A percentile compares a stretch with the other conserved stretches of the same genome.
phyloP scores from a whole-genome alignment of 2,329 filamentous ascomycete species.

The Blastomyces percursus region DNA sequence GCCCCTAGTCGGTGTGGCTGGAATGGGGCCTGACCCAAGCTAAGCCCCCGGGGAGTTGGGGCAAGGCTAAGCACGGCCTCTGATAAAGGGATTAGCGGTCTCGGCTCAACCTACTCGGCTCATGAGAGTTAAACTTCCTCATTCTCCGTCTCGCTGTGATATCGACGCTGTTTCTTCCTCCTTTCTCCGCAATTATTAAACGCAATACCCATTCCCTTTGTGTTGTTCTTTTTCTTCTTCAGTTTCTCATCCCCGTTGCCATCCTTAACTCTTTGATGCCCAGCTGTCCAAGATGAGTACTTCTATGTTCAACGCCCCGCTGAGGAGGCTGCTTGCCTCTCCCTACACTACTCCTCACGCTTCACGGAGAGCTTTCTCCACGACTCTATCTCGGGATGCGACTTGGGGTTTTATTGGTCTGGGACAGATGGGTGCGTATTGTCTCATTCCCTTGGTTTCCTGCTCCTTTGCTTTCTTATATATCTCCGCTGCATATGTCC shows the following conservation, averaged over 20 bases:
- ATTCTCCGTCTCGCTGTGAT: background rate
- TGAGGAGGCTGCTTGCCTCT: conserved; percentile 9
- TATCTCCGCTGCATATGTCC: background rate
- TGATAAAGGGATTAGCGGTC: background rate
- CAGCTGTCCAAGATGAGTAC: conserved; percentile 1
- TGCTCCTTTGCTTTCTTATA: background rate
- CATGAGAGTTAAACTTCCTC: background rate
- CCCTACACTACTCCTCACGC: background rate
- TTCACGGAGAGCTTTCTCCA: conserved; percentile 35
- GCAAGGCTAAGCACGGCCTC: background rate
- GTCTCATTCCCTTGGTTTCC: background rate
- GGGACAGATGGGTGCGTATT: conserved; percentile 47
- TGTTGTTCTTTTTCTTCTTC: background rate
- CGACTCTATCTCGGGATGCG: conserved; percentile 34
- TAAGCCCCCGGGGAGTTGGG: background rate
- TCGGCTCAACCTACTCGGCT: background rate
- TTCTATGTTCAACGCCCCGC: conserved; percentile 2
- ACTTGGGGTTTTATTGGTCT: conserved; percentile 51
- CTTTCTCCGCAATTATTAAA: background rate
- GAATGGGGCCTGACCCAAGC: background rate
- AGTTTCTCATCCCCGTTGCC: too few relatives aligned
- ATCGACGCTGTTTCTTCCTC: background rate
- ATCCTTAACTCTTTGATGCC: background rate
- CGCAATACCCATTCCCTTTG: background rate
- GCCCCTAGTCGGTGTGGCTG: background rate